Conservation (phyloP, 768 basidiomycete species). For the Rhodosporidiobolus odoratus region DNA sequence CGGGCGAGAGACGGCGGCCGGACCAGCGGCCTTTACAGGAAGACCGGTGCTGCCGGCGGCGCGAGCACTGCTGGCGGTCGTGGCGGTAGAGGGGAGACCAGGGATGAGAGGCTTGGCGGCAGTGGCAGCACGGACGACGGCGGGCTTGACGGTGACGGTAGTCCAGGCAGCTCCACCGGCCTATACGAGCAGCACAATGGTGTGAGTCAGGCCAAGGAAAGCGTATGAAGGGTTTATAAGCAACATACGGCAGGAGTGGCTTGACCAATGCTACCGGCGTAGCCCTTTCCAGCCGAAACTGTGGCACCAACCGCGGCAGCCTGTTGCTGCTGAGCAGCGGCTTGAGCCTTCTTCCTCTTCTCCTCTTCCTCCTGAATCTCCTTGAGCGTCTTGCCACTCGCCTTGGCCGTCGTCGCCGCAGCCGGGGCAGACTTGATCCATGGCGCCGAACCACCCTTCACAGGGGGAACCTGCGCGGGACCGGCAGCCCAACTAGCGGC, state of each 20-base stretch:
- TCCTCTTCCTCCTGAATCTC: slow-evolving; percentile 95
- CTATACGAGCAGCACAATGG: background rate
- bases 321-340: slow-evolving; percentile 21
- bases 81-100: slow-evolving; percentile 15
- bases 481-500: slow-evolving; percentile 72
- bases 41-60: slow-evolving; percentile 32
- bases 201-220: background rate
- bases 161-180: slow-evolving; percentile 29
- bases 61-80: background rate
- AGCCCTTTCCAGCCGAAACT: slow-evolving; percentile 54
- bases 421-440: slow-evolving; percentile 63
- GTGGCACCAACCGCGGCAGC: slow-evolving; percentile 15
- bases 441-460: slow-evolving; percentile 52
- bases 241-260: slow-evolving; percentile 40
- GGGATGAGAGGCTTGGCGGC: slow-evolving; percentile 28
- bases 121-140: slow-evolving; percentile 18
- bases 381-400: slow-evolving; percentile 86
- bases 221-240: background rate
- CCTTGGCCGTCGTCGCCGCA: slow-evolving; percentile 39
- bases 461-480: slow-evolving; percentile 45
- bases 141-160: slow-evolving; percentile 34
- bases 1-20: slow-evolving; percentile 1
- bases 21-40: background rate
- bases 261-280: slow-evolving; percentile 63
- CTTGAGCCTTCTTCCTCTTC: slow-evolving; percentile 54